phyloP scores from a whole-genome alignment of 208 protist species.

The Leptomonas pyrrhocoris region DNA sequence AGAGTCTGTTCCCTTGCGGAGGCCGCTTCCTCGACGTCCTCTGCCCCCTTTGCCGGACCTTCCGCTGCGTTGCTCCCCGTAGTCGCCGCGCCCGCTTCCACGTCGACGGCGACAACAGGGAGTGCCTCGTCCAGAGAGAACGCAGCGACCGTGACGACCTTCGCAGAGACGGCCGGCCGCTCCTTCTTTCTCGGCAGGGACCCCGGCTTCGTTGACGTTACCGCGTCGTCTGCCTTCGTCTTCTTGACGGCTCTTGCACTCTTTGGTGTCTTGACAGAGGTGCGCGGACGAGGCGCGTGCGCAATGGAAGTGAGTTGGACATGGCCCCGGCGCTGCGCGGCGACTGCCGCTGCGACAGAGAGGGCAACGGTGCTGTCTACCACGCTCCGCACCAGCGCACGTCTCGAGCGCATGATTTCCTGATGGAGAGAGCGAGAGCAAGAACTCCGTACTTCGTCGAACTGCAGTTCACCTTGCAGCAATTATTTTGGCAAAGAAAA shows the following conservation, averaged over 20 bases:
- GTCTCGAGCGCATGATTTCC: conserved; percentile 18
- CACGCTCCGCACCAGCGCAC: conserved; percentile 8
- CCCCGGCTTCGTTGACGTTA: background rate
- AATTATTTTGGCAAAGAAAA: too few relatives aligned
- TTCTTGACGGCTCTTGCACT: background rate
- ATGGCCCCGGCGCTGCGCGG: background rate
- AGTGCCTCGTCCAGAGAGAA: too few relatives aligned
- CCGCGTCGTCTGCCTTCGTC: background rate
- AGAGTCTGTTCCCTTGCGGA: too few relatives aligned
- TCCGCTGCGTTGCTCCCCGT: too few relatives aligned
- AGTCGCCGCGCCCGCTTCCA: too few relatives aligned
- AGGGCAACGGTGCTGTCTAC: background rate
- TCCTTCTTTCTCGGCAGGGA: background rate
- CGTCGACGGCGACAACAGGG: too few relatives aligned
- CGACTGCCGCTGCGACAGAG: background rate
- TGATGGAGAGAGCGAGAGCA: too few relatives aligned
- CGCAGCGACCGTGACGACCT: too few relatives aligned
- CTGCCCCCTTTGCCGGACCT: too few relatives aligned
- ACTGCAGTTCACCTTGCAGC: too few relatives aligned
- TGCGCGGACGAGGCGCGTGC: conserved; percentile 14
- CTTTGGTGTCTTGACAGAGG: conserved; percentile 2
- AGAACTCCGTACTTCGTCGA: too few relatives aligned
- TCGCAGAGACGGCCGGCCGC: background rate
- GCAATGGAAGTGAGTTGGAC: background rate
- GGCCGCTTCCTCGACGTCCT: too few relatives aligned